A percentile compares a stretch with the other conserved stretches of the same genome.
Conservation (phyloP, 805 yeast species). For the Hanseniaspora vineae region DNA sequence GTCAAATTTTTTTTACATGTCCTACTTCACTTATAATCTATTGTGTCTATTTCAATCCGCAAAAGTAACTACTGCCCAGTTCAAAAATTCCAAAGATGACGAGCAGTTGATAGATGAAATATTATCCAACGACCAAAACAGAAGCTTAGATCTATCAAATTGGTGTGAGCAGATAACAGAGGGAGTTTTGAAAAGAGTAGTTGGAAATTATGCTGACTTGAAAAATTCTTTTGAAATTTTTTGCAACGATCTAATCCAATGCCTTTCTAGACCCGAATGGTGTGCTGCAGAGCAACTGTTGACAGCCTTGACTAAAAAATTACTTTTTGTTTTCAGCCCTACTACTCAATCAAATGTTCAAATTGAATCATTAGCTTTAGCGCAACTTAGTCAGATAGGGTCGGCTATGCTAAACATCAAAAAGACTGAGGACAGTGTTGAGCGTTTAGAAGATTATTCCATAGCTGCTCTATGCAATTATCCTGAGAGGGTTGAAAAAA, state of each 20-base stretch:
- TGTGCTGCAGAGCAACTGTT: conserved; percentile 1
- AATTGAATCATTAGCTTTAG: conserved; percentile 42
- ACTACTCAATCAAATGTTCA: conserved; percentile 22
- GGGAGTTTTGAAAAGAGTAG: conserved; percentile 12
- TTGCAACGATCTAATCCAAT: conserved; percentile 1
- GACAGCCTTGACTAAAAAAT: neutral
- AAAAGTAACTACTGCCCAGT: neutral
- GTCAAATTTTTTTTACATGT: conserved; percentile 7
- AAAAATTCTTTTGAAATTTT: conserved; percentile 4
- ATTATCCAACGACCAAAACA: conserved; percentile 2
- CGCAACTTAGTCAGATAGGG: conserved; percentile 50
- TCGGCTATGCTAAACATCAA: conserved; percentile 27
- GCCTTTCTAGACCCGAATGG: neutral
- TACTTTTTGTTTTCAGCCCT: conserved; percentile 11
- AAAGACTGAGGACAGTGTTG: conserved; percentile 9
- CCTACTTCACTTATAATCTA: conserved; percentile 20
- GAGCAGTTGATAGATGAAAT: conserved; percentile 2
- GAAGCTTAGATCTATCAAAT: conserved; percentile 2
- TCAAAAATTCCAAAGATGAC: neutral
- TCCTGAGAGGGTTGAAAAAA: conserved; percentile 12
- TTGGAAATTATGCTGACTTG: conserved; percentile 7
- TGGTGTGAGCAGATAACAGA: conserved; percentile 17
- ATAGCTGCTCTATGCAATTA: conserved; percentile 14
- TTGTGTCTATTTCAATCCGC: conserved; percentile 14
- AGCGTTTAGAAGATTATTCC: neutral